A percentile compares a stretch with the other conserved stretches of the same genome.
Evolutionary conservation across 2,329 filamentous ascomycete genomes (phyloP).

Genomic region (Sporothrix protearum): DNA sequence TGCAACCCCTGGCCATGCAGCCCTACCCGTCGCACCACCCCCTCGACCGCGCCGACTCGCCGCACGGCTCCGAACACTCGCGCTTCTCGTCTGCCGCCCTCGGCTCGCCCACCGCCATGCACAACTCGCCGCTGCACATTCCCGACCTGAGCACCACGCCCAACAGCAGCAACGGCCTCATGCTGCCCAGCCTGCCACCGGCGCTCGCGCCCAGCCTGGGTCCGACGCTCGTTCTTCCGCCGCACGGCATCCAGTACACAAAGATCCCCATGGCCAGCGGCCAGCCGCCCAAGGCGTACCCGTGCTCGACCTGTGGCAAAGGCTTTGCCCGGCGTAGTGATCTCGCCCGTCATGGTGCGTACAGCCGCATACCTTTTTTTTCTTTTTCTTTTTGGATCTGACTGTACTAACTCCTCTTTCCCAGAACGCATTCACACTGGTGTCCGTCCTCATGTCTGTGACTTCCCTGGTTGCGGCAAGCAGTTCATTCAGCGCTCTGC

Average conservation of each 20-base stretch:
- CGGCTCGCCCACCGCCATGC: conserved; percentile 51
- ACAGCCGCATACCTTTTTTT: too few relatives aligned
- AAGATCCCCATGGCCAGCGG: conserved; percentile 27
- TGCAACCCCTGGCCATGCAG: conserved; percentile 24
- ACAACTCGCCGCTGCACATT: conserved; percentile 45
- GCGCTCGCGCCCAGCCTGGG: conserved; percentile 30
- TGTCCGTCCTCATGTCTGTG: conserved; percentile 85
- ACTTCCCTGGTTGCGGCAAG: conserved; percentile 83
- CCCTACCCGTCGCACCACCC: conserved; percentile 30
- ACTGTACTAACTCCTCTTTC: not conserved
- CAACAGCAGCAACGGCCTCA: conserved; percentile 38
- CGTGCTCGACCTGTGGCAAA: conserved; percentile 86
- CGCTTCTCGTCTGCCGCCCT: conserved; percentile 53
- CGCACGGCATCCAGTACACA: conserved; percentile 31
- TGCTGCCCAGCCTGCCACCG: conserved; percentile 42
- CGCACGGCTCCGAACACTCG: conserved; percentile 58
- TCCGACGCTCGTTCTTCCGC: conserved; percentile 24
- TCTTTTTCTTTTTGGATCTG: too few relatives aligned
- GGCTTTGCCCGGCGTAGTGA: conserved; percentile 92
- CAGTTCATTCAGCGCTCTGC: conserved; percentile 97
- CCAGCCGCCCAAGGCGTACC: conserved; percentile 62
- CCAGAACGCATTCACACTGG: conserved; percentile 94
- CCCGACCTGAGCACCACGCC: conserved; percentile 41
- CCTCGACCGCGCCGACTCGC: conserved; percentile 55
- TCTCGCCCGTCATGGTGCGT: conserved; percentile 85